Percentiles rank a stretch among this genome's conserved stretches.
These are phyloP conservation scores for Malassezia slooffiae DNA, from an alignment of 1,284 basidiomycete genomes.

Conservation along the genomic window DNA sequence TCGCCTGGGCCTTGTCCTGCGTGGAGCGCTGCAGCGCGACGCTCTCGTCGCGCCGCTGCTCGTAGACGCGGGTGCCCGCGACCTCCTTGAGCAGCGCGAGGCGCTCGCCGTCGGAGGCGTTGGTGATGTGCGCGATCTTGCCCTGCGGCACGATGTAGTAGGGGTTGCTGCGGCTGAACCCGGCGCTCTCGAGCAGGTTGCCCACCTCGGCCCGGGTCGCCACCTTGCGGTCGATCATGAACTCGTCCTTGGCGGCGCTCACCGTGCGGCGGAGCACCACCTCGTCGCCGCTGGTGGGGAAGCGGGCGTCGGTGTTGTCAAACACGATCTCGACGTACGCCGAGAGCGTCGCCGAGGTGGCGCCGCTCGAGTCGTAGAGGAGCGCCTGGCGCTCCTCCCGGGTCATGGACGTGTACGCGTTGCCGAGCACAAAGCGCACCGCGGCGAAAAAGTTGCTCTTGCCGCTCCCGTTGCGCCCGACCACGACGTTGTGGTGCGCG, in stretches of 20 bases:
- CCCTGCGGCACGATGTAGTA: conserved; percentile 99
- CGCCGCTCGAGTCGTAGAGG: conserved; percentile 81
- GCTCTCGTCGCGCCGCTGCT: conserved; percentile 81
- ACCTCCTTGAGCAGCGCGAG: conserved; percentile 91
- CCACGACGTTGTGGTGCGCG: conserved; percentile 44
- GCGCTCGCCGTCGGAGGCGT: conserved; percentile 90
- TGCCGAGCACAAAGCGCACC: conserved; percentile 91
- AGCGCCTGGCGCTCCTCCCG: conserved; percentile 84
- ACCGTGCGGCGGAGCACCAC: conserved; percentile 57
- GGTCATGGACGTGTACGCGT: conserved; percentile 91
- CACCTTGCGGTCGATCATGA: conserved; percentile 88
- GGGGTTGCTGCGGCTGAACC: conserved; percentile 91
- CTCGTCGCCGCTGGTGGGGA: conserved; percentile 49
- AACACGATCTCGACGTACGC: conserved; percentile 64
- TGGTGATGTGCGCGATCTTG: conserved; percentile 90
- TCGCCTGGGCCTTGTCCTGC: conserved; percentile 80
- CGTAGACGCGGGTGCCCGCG: conserved; percentile 95
- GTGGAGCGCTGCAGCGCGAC: conserved; percentile 94
- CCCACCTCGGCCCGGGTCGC: conserved; percentile 92
- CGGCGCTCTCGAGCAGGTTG: conserved; percentile 55
- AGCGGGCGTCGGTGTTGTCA: conserved; percentile 60
- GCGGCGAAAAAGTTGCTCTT: conserved; percentile 50
- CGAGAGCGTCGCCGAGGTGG: conserved; percentile 69
- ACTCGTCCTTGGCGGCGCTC: conserved; percentile 96
- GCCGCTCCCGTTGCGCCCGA: conserved; percentile 47